Percentiles rank a stretch among this genome's conserved stretches.
Evolutionary conservation across 2,329 filamentous ascomycete genomes (phyloP).

Genomic region (Reticulascus tulasneorum): DNA sequence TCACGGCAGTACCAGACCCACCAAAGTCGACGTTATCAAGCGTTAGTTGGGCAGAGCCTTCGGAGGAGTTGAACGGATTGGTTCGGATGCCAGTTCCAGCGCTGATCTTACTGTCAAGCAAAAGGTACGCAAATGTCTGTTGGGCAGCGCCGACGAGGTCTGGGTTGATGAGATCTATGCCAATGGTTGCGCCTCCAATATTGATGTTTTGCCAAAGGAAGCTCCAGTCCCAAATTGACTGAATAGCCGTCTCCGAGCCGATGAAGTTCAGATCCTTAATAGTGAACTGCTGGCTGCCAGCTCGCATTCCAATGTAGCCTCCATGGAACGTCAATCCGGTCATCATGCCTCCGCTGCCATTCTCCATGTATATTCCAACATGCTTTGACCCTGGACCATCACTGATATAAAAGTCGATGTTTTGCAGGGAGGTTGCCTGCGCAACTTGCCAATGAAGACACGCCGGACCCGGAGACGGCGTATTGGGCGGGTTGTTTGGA

Average conservation of each 20-base stretch:
- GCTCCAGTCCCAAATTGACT: conserved; percentile 14
- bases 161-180: conserved; percentile 13
- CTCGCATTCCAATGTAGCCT: conserved; percentile 43
- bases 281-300: conserved; percentile 10
- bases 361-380: conserved; percentile 22
- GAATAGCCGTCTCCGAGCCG: conserved; percentile 3
- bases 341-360: conserved; percentile 36
- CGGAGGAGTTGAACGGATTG: neutral
- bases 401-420: conserved; percentile 12
- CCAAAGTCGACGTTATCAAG: conserved; percentile 52
- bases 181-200: no score
- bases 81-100: neutral
- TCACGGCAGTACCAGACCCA: conserved; percentile 21
- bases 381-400: neutral
- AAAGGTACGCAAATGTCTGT: neutral
- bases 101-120: conserved; percentile 4
- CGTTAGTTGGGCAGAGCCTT: no score
- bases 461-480: neutral
- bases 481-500: no score
- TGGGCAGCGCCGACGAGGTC: neutral
- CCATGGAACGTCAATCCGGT: conserved; percentile 61
- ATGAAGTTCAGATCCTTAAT: conserved; percentile 3
- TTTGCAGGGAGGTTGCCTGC: conserved; percentile 19
- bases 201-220: conserved; percentile 11
- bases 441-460: conserved; percentile 15